Base-by-base conservation (phyloP, 768 basidiomycete genomes). In the Mycena vitilis region DNA sequence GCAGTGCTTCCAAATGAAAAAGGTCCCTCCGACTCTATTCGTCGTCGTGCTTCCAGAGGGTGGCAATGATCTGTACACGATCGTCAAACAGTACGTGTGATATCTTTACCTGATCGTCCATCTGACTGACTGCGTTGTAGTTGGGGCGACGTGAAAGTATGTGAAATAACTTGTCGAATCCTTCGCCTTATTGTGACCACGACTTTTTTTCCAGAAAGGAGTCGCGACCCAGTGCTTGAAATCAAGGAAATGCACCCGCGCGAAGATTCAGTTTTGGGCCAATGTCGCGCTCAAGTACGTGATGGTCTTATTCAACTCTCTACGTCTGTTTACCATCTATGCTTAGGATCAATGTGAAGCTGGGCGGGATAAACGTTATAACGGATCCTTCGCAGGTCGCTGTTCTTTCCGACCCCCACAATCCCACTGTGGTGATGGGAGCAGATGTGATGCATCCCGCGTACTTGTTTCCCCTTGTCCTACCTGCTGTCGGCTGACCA, bases 401-500 rank as follows among this genome's bases (percentile, higher is more conserved):
- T 0, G 83, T 87, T 10, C 80, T 95, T 12, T 87, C 88, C 0
- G 92, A 95, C 72, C 86, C 89, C 1, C 82, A 86, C 30, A 87
- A 88, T 70, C 93, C 93, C 1, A 93, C 93, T 0, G 87, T 95
- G 9, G 87, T 95, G 58, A 90, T 95, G 86, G 94, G 93, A 85
- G 65, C 63, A 11, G 88, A 80, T 70, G 77, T 70, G 6, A 68
- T 66, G 71, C 71, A 72, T 59, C 71, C 71, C 16, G 60, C 37
- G 71, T 69, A 37, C 10, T 68, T 58, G 3, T 48, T n/a, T 20
- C 66, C 23, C 54, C 49, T 58, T 48, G 13, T 7, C 11, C 37
- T 37, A 49, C 61, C 58, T 48, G 75, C 91, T 36, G 2, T 91
- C 45, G 89, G 91, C 54, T 92, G 94, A 74, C 91, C 91, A 11